These are phyloP conservation scores for Liquidambar formosana DNA, from an alignment of 164 flowering plant species.

Conservation along the genomic window DNA sequence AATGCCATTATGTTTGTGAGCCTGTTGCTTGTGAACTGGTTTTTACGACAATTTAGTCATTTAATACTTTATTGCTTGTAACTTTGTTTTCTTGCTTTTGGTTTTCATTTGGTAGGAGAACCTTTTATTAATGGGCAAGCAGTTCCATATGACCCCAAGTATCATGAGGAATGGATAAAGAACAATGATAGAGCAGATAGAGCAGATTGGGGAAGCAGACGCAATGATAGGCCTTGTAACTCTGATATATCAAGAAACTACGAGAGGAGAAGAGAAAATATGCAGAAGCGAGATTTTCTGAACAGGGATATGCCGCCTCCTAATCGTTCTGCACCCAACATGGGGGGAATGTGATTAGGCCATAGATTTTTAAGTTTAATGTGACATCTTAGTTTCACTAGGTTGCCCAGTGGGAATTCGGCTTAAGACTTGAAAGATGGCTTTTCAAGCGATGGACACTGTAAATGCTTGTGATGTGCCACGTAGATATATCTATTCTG, in stretches of 20 bases:
- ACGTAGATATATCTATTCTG: too few species aligned
- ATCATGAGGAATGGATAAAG: slow-evolving; percentile 81
- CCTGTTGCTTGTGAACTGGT: too few species aligned
- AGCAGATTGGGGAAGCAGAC: slow-evolving; percentile 65
- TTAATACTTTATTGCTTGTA: too few species aligned
- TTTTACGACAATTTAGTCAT: too few species aligned
- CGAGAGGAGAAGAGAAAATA: slow-evolving; percentile 66
- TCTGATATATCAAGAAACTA: slow-evolving; percentile 70
- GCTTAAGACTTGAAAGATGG: too few species aligned
- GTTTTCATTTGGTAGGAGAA: slow-evolving; percentile 51
- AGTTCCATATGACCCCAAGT: slow-evolving; percentile 85
- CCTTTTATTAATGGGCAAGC: slow-evolving; percentile 83
- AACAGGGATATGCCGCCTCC: slow-evolving; percentile 20
- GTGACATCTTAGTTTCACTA: too few species aligned
- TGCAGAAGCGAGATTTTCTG: slow-evolving; percentile 23
- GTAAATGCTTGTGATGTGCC: too few species aligned
- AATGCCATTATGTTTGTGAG: too few species aligned
- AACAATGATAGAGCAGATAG: slow-evolving; percentile 60
- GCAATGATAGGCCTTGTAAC: slow-evolving; percentile 75
- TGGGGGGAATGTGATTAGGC: slow-evolving; percentile 23
- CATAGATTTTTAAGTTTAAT: too few species aligned
- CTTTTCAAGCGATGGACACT: too few species aligned
- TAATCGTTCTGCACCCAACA: slow-evolving; percentile 19
- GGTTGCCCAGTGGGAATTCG: too few species aligned
- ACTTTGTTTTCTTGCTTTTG: background rate